Base-by-base conservation (phyloP, 106 monocot genomes). In the Chionographis japonica region DNA sequence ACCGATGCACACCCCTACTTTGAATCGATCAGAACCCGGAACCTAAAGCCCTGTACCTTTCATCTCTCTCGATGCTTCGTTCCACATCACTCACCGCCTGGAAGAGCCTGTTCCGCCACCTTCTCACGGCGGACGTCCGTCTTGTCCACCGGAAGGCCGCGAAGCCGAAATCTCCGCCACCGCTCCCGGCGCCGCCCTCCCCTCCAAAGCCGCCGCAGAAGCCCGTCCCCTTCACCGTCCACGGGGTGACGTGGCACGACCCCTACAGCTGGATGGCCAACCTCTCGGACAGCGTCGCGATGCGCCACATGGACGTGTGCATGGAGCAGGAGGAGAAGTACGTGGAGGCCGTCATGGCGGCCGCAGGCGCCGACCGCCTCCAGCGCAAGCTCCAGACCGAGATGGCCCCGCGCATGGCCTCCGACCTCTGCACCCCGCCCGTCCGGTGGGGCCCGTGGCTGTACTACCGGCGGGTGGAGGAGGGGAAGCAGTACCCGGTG, bases 261-360 rank as follows among this genome's bases (percentile, higher is more conserved):
- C 74, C 93, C 57, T 98, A 98, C 81, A 81, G 82, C 73, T 93
- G 98, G 98, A 98, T 98, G 98, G 76, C 87, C 8, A 65, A 87
- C 77, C 90, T 98, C 52, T 69, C 80, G 15, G 87, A 98, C 75
- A 41, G 76, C 38, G 79, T 76, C 18, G 84, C 93, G 39, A 93
- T 88, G 90, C 93, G 93, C 49, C 98, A 98, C 87, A 85, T 98
- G 90, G 90, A 98, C 68, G 76, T 84, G 15, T 78, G 75, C 87
- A 77, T 98, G 80, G 87, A 90, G 75, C 85, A 87, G 75, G 98
- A 93, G 73, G 87, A 90, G 78, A 85, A 83, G 77, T 98, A 98
- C 90, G 70, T 75, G 0, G 98, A 93, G 52, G 92, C 86, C 13
- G 85, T 81, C 61, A 80, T 98, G 76, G 75, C 71, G 14, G 60